phyloP scores from a whole-genome alignment of 352 stramenopile genomes.

The Phytopythium aichiense region DNA sequence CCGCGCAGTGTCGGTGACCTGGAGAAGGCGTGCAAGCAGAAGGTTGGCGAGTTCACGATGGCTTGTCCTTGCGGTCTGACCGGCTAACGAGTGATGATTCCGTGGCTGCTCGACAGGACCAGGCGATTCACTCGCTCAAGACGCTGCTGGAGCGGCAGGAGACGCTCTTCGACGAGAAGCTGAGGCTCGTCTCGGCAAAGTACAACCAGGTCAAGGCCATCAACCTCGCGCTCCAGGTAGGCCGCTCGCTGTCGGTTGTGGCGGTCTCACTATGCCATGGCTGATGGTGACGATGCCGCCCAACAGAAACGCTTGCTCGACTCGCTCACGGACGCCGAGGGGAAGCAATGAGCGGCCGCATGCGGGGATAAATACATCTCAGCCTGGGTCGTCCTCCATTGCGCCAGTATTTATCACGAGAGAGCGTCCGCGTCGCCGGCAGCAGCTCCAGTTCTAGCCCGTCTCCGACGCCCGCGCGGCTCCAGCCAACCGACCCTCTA shows the following conservation, averaged over 20 bases:
- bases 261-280: not conserved
- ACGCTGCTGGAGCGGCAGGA: constrained; percentile 69
- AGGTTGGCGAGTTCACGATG: constrained; percentile 26
- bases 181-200: constrained; percentile 61
- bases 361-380: constrained; percentile 25
- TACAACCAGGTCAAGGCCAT: constrained; percentile 81
- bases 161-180: constrained; percentile 57
- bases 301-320: constrained; percentile 54
- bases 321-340: constrained; percentile 30
- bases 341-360: constrained; percentile 19
- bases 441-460: not conserved
- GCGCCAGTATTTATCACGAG: constrained; percentile 4
- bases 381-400: constrained; percentile 1
- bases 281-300: not conserved
- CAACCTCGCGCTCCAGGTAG: constrained; percentile 73
- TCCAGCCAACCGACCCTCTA: constrained; percentile 10
- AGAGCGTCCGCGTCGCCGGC: not conserved
- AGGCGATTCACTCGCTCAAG: constrained; percentile 59
- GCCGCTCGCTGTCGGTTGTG: not conserved
- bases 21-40: constrained; percentile 71
- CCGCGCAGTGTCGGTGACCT: constrained; percentile 51
- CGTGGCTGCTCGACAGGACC: constrained; percentile 34
- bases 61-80: not conserved
- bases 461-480: not conserved
- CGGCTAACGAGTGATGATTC: not conserved